Evolutionary conservation across 805 yeast genomes (phyloP).

Genomic region (Metschnikowia proteae): DNA sequence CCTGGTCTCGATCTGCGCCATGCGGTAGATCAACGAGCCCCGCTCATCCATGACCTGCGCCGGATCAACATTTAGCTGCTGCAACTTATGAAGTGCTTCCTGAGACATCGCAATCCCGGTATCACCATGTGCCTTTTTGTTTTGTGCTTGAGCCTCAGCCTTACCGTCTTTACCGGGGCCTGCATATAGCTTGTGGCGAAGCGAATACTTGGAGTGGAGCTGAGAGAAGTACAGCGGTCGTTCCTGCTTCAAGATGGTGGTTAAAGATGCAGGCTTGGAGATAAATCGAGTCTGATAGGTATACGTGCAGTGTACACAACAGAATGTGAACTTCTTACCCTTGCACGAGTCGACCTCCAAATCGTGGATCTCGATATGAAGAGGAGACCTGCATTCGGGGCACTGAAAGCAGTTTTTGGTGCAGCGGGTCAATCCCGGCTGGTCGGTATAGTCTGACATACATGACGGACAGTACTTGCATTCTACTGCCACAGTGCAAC

Average conservation of each 20-base stretch:
- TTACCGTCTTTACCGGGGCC: not conserved
- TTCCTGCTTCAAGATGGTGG: constrained; percentile 14
- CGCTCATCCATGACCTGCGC: constrained; percentile 5
- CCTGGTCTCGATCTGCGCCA: constrained; percentile 4
- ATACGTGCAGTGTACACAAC: constrained; percentile 14
- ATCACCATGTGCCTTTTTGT: no score
- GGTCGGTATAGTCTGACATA: constrained; percentile 31
- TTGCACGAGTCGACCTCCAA: constrained; percentile 6
- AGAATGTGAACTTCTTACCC: constrained; percentile 13
- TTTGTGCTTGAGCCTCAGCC: no score
- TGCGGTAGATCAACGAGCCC: constrained; percentile 6
- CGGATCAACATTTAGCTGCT: constrained; percentile 7
- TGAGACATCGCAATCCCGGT: not conserved
- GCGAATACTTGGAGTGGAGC: constrained; percentile 10
- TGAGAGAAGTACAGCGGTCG: constrained; percentile 8
- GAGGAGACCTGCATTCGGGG: constrained; percentile 31
- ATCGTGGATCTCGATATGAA: constrained; percentile 23
- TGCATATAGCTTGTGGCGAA: constrained; percentile 4
- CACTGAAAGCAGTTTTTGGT: constrained; percentile 39
- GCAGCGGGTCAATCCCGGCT: constrained; percentile 24
- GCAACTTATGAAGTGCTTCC: constrained; percentile 6
- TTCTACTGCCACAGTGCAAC: constrained; percentile 24
- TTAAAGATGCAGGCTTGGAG: constrained; percentile 16
- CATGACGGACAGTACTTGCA: constrained; percentile 38
- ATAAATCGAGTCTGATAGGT: constrained; percentile 14